A percentile compares a stretch with the other conserved stretches of the same genome.
Conservation (phyloP, 768 basidiomycete species). For the Hygrophorus pudorinus region DNA sequence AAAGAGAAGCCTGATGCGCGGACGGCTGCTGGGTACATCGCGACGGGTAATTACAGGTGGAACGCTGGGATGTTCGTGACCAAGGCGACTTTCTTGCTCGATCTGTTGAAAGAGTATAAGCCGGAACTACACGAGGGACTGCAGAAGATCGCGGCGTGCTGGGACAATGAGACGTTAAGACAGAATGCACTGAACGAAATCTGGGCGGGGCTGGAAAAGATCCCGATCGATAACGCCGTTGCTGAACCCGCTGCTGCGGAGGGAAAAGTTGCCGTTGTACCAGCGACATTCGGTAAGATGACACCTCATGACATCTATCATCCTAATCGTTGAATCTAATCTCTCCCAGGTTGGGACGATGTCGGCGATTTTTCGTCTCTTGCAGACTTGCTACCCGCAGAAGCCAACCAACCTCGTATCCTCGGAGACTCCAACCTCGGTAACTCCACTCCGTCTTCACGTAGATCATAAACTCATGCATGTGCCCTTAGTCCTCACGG, state of each 20-base stretch:
- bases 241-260: conserved; percentile 76
- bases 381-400: conserved; percentile 78
- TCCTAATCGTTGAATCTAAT: conserved; percentile 1
- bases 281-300: conserved; percentile 74
- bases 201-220: conserved; percentile 75
- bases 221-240: conserved; percentile 82
- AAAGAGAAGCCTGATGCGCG: conserved; percentile 88
- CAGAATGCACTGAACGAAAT: conserved; percentile 53
- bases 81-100: conserved; percentile 66
- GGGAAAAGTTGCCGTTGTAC: conserved; percentile 79
- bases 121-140: conserved; percentile 63
- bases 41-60: conserved; percentile 84
- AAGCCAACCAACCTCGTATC: conserved; percentile 76
- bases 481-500: conserved; percentile 55
- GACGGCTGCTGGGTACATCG: conserved; percentile 79
- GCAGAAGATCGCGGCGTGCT: conserved; percentile 54
- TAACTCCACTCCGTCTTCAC: conserved; percentile 21
- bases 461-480: conserved; percentile 7
- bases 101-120: conserved; percentile 64
- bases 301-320: not conserved
- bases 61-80: conserved; percentile 92
- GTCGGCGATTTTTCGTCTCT: conserved; percentile 88
- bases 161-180: conserved; percentile 54
- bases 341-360: conserved; percentile 73
- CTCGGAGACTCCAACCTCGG: conserved; percentile 67